Conservation (phyloP, 1,139 yeast species). For the Scheffersomyces stambukii region DNA sequence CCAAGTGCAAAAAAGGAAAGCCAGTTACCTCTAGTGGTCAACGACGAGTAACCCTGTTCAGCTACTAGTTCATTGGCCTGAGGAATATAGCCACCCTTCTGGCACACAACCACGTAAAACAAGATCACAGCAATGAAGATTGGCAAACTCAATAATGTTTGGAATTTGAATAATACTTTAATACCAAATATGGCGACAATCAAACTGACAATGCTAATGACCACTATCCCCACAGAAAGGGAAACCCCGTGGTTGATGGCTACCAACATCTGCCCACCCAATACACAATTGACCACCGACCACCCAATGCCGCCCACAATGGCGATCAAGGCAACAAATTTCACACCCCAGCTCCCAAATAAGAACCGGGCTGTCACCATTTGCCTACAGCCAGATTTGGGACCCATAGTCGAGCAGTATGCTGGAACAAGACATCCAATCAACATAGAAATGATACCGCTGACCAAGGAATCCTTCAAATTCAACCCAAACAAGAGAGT, state of each 20-base stretch:
- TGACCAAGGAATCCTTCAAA: conserved; percentile 23
- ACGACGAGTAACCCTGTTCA: conserved; percentile 23
- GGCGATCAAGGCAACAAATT: conserved; percentile 29
- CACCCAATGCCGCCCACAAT: conserved; percentile 38
- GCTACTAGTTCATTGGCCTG: conserved; percentile 27
- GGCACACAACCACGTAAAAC: conserved; percentile 63
- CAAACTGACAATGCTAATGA: conserved; percentile 25
- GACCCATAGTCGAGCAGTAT: conserved; percentile 38
- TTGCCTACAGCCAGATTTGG: conserved; percentile 39
- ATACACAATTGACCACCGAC: conserved; percentile 38
- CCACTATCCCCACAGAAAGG: conserved; percentile 28
- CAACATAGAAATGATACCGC: conserved; percentile 28
- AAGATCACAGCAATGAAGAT: conserved; percentile 64
- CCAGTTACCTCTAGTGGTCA: conserved; percentile 55
- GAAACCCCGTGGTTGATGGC: conserved; percentile 21
- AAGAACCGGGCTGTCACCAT: conserved; percentile 37
- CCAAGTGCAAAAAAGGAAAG: conserved; percentile 68
- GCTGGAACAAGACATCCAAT: conserved; percentile 39
- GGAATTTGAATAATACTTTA: conserved; percentile 58
- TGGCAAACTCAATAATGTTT: conserved; percentile 66
- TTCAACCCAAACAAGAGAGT: conserved; percentile 27
- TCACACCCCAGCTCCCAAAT: conserved; percentile 39
- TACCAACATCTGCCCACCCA: conserved; percentile 34
- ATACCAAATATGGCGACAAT: conserved; percentile 35
- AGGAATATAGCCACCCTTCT: conserved; percentile 40